phyloP scores from a whole-genome alignment of 192 early-diverging fungal genomes.

The Linnemannia hyalina region DNA sequence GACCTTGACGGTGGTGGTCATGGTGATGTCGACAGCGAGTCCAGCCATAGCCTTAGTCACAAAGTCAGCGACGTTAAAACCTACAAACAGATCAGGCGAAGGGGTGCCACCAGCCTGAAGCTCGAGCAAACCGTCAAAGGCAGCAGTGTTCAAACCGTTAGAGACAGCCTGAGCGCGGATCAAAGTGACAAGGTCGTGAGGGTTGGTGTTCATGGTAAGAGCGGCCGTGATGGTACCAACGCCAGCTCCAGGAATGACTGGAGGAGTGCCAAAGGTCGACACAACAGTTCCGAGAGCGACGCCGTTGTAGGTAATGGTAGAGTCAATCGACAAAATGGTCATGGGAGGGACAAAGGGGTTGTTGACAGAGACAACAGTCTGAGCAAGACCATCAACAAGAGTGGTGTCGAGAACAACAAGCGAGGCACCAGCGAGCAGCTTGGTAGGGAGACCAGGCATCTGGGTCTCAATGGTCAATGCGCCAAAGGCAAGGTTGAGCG shows the following conservation, averaged over 20 bases:
- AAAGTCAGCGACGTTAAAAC: too few relatives aligned
- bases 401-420: conserved; percentile 56
- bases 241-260: conserved; percentile 36
- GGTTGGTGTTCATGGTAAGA: conserved; percentile 62
- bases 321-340: conserved; percentile 56
- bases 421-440: conserved; percentile 51
- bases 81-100: too few relatives aligned
- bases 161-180: conserved; percentile 54
- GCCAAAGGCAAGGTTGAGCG: conserved; percentile 55
- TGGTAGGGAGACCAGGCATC: conserved; percentile 57
- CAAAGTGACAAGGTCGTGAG: conserved; percentile 55
- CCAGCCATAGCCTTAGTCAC: conserved; percentile 52
- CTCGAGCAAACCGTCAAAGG: too few relatives aligned
- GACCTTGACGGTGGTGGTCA: conserved; percentile 54
- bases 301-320: conserved; percentile 52
- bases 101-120: too few relatives aligned
- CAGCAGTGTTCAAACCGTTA: conserved; percentile 7
- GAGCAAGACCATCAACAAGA: conserved; percentile 48
- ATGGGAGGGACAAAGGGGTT: conserved; percentile 64
- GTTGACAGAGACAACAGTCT: conserved; percentile 58
- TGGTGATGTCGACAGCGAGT: conserved; percentile 56
- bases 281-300: conserved; percentile 57
- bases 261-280: conserved; percentile 50
- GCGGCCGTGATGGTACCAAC: conserved; percentile 49
- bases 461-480: conserved; percentile 47